Percentiles rank a stretch among this genome's conserved stretches.
Conservation (phyloP, 352 stramenopile genomes). For the Blastocystis sp. region DNA sequence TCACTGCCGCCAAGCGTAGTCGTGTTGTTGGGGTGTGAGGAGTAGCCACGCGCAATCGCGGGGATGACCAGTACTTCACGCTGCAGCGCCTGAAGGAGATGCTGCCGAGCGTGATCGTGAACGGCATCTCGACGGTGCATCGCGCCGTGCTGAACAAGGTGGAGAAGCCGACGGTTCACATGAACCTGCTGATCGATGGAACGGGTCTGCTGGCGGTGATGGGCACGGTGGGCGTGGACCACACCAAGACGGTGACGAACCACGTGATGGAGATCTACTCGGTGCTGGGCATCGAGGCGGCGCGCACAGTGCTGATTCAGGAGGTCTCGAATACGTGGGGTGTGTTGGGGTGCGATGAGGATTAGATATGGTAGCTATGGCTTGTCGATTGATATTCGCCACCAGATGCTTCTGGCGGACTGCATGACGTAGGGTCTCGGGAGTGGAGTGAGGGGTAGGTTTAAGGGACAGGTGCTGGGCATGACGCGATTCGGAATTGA, state of each 20-base stretch:
- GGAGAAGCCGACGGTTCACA: conserved; percentile 82
- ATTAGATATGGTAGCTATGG: conserved; percentile 92
- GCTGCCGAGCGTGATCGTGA: conserved; percentile 93
- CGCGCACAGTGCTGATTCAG: conserved; percentile 91
- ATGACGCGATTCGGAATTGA: conserved; percentile 96
- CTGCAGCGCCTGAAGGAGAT: conserved; percentile 93
- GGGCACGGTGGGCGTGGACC: conserved; percentile 93
- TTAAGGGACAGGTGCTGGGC: conserved; percentile 87
- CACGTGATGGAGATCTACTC: conserved; percentile 95
- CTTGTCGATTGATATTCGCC: conserved; percentile 96
- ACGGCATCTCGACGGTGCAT: conserved; percentile 95
- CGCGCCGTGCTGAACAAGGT: conserved; percentile 97
- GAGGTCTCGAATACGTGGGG: conserved; percentile 94
- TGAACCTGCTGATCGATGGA: conserved; percentile 97
- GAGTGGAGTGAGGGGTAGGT: conserved; percentile 80
- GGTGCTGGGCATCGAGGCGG: conserved; percentile 97
- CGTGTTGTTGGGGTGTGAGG: conserved; percentile 22
- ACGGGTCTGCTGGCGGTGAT: conserved; percentile 97
- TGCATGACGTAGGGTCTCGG: conserved; percentile 93
- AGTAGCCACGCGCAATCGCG: conserved; percentile 78
- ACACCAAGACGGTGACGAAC: conserved; percentile 93
- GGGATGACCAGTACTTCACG: conserved; percentile 86
- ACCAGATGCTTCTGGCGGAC: conserved; percentile 97
- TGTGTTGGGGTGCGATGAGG: background rate
- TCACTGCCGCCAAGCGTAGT: conserved; percentile 59